phyloP scores from a whole-genome alignment of 2,329 filamentous ascomycete species.

The Clathrospora elynae region DNA sequence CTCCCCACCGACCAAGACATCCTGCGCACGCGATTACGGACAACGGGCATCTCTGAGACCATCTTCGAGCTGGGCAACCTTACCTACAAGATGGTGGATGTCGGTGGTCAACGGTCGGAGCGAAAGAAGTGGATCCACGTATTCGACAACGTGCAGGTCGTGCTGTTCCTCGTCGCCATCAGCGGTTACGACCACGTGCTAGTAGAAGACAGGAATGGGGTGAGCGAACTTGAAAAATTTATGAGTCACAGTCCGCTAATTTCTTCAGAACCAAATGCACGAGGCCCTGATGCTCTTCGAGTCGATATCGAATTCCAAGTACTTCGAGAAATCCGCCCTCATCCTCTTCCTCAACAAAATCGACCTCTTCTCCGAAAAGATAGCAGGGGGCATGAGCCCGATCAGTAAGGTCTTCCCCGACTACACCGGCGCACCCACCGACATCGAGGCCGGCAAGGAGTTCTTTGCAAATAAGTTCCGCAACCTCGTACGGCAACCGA shows the following conservation, averaged over 20 bases:
- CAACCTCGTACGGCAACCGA: constrained; percentile 56
- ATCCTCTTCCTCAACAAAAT: constrained; percentile 62
- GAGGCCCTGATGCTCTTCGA: constrained; percentile 61
- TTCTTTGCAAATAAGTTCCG: constrained; percentile 59
- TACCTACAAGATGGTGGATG: constrained; percentile 96
- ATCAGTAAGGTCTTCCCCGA: constrained; percentile 58
- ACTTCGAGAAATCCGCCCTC: constrained; percentile 58
- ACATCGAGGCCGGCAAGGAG: constrained; percentile 55
- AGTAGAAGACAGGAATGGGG: constrained; percentile 94
- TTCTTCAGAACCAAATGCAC: constrained; percentile 59
- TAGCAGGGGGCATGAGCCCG: constrained; percentile 52
- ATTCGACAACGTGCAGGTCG: constrained; percentile 90
- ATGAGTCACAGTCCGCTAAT: constrained; percentile 6
- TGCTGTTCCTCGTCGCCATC: constrained; percentile 92
- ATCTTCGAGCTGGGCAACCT: constrained; percentile 89
- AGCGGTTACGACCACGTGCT: constrained; percentile 96
- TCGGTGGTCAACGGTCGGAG: constrained; percentile 88
- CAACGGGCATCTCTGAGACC: constrained; percentile 94
- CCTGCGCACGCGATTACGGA: constrained; percentile 84
- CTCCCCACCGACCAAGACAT: constrained; percentile 94
- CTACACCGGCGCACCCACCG: constrained; percentile 51
- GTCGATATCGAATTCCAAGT: constrained; percentile 58
- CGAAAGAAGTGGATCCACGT: constrained; percentile 98
- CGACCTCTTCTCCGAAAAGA: constrained; percentile 58
- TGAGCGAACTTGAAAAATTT: constrained; percentile 57